phyloP scores from a whole-genome alignment of 2,329 filamentous ascomycete genomes.

The Lojkania enalia region DNA sequence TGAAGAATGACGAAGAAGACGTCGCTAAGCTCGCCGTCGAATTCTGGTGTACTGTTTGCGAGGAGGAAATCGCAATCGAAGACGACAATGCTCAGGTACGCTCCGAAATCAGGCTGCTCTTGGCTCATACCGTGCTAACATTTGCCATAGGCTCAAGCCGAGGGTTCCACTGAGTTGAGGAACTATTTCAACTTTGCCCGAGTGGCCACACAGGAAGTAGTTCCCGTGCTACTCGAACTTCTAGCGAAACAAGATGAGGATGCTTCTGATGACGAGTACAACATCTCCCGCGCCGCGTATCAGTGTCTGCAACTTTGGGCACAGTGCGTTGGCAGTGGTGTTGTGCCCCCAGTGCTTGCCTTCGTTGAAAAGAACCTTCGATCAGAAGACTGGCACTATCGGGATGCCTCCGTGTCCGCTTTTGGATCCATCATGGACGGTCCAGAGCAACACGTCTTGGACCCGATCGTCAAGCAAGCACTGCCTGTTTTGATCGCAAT shows the following conservation, averaged over 20 bases:
- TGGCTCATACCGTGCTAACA: slow-evolving; percentile 25
- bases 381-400: slow-evolving; percentile 88
- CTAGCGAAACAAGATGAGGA: slow-evolving; percentile 98
- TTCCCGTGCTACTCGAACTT: slow-evolving; percentile 84
- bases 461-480: slow-evolving; percentile 94
- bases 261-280: slow-evolving; percentile 95
- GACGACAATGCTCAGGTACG: slow-evolving; percentile 87
- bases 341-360: slow-evolving; percentile 82
- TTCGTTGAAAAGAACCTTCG: slow-evolving; percentile 94
- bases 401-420: slow-evolving; percentile 93
- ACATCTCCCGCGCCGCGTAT: slow-evolving; percentile 90
- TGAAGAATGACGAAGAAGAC: slow-evolving; percentile 98
- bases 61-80: slow-evolving; percentile 97
- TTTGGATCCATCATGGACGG: slow-evolving; percentile 99
- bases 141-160: slow-evolving; percentile 57
- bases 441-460: slow-evolving; percentile 86
- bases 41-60: slow-evolving; percentile 99
- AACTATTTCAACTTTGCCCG: slow-evolving; percentile 96
- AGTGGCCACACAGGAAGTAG: slow-evolving; percentile 89
- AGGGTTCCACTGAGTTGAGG: slow-evolving; percentile 80
- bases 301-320: slow-evolving; percentile 95
- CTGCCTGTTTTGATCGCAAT: slow-evolving; percentile 89
- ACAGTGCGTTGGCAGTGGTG: slow-evolving; percentile 81
- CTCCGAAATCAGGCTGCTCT: not conserved
- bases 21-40: slow-evolving; percentile 97